Conservation (phyloP, 352 stramenopile species). For the Pythium dissimile region DNA sequence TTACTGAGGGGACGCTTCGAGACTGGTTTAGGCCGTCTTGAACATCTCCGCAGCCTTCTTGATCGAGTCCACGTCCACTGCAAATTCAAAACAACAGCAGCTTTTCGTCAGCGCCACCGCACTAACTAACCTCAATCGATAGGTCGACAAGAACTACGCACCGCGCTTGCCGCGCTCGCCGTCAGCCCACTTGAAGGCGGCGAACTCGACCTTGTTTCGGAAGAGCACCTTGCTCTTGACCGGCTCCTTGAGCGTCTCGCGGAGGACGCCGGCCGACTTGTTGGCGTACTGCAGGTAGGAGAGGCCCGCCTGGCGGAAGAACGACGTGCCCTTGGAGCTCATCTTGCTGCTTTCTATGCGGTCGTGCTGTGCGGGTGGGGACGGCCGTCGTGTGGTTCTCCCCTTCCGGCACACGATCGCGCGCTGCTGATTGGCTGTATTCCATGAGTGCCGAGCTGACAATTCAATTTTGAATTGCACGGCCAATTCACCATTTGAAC, state of each 20-base stretch:
- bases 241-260: slow-evolving; percentile 80
- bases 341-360: slow-evolving; percentile 47
- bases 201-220: slow-evolving; percentile 78
- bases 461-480: slow-evolving; percentile 15
- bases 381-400: slow-evolving; percentile 19
- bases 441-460: neutral
- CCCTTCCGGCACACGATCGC: slow-evolving; percentile 1
- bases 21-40: slow-evolving; percentile 53
- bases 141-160: slow-evolving; percentile 26
- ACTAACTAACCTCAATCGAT: neutral
- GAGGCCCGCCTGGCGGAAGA: slow-evolving; percentile 82
- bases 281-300: slow-evolving; percentile 90
- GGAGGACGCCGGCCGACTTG: slow-evolving; percentile 73
- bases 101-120: neutral
- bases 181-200: slow-evolving; percentile 83
- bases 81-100: neutral
- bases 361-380: slow-evolving; percentile 2
- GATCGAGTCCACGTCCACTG: slow-evolving; percentile 77
- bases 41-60: slow-evolving; percentile 80
- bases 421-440: slow-evolving; percentile 14
- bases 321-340: slow-evolving; percentile 77
- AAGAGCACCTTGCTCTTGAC: slow-evolving; percentile 78
- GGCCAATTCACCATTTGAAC: slow-evolving; percentile 14
- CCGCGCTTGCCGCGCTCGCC: slow-evolving; percentile 74
- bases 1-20: slow-evolving; percentile 12